Evolutionary conservation across 371 early-diverging fungal genomes (phyloP), one percentile per base, ranked within the genome.

Genomic region (Chytridium lagenaria): DNA sequence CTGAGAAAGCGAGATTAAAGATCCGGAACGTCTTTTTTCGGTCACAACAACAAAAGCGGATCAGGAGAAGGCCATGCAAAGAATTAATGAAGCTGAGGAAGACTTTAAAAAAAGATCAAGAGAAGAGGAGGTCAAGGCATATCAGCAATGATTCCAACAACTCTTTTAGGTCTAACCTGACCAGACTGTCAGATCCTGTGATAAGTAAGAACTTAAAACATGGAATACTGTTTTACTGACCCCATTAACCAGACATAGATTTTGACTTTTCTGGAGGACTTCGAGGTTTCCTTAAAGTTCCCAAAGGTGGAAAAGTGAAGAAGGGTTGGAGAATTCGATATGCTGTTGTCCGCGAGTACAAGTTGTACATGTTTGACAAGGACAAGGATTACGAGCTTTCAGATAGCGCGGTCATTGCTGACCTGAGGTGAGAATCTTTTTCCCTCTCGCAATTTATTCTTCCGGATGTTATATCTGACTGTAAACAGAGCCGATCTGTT

Each of bases 291-390:
- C 63, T 86, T 15, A 86, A 84, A 69, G 73, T 83, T 0, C 86
- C 86, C 19, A 86, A 84, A 69, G 79, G 73, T 40, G 83, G 83
- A 16, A 84, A 82, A 67, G 84, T 84, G 59, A 81, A 80, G 70
- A 83, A 82, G 55, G 86, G 86, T 0, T 86, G 86, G 86, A 61
- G 65, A 34, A 50, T 50, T 23, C 66, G 73, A 28, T 83, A 72
- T 68, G 83, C 83, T 0, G 73, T 81, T 19, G 73, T 86, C 5
- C 49, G 75, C 1, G 83, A 86, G 36, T 59, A 59, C 67, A 78
- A 78, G 63, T 16, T 84, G 22, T 79, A 64, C 72, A 55, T 81
- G 26, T 84, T 74, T 72, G 84, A 83, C 30, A 64, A 67, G 3
- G 82, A 86, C 36, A 77, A 73, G 65, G 82, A 86, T 34, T 68